phyloP scores from a whole-genome alignment of 768 basidiomycete species.

The Dioszegia hungarica region DNA sequence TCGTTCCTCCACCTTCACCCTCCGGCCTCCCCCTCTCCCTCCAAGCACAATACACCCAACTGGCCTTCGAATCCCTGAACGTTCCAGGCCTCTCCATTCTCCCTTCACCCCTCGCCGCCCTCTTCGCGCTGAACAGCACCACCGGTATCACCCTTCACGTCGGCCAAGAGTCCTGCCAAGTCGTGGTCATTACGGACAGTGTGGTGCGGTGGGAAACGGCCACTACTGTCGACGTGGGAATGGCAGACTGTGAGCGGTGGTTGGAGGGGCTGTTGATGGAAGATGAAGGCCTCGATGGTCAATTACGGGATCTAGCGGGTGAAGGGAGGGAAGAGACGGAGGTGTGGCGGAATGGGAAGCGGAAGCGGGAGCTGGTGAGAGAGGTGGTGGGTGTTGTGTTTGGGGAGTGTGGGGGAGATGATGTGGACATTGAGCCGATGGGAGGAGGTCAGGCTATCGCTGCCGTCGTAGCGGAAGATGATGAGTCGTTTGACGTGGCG shows the following conservation, averaged over 20 bases:
- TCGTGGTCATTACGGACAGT: slow-evolving; percentile 35
- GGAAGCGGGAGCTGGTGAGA: slow-evolving; percentile 12
- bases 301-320: slow-evolving; percentile 17
- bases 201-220: slow-evolving; percentile 38
- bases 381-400: slow-evolving; percentile 32
- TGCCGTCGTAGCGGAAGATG: slow-evolving; percentile 14
- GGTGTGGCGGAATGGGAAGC: neutral
- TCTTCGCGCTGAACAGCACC: slow-evolving; percentile 40
- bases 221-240: slow-evolving; percentile 31
- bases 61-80: slow-evolving; percentile 45
- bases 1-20: slow-evolving; percentile 41
- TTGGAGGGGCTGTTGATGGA: slow-evolving; percentile 26
- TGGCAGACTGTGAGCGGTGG: slow-evolving; percentile 28
- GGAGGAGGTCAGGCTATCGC: slow-evolving; percentile 12
- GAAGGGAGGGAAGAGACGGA: neutral
- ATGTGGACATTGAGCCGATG: slow-evolving; percentile 24
- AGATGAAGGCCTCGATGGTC: slow-evolving; percentile 21
- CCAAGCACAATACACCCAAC: slow-evolving; percentile 37
- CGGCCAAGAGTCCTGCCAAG: slow-evolving; percentile 19
- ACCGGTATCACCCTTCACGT: slow-evolving; percentile 41
- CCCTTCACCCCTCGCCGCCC: slow-evolving; percentile 33
- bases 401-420: slow-evolving; percentile 35
- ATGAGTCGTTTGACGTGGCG: slow-evolving; percentile 44
- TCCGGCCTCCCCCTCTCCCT: slow-evolving; percentile 25
- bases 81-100: slow-evolving; percentile 37